Base-by-base conservation (phyloP, 2,329 filamentous ascomycete genomes). In the Neobulgaria alba region DNA sequence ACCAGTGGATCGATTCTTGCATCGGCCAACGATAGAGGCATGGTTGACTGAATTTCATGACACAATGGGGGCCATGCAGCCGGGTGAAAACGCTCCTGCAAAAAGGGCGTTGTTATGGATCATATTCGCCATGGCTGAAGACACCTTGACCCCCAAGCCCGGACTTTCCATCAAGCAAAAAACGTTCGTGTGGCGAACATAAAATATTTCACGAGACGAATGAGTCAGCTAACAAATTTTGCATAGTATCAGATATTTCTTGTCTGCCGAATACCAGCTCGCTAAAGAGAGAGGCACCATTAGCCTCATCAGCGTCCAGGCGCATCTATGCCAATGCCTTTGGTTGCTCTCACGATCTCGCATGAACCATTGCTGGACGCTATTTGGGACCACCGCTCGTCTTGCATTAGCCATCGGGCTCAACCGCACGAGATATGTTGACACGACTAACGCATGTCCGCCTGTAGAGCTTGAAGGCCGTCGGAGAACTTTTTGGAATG, bases 401-500 rank as follows among this genome's bases (percentile, higher is more conserved):
- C 64, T 78, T 2, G 62, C 69, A 0, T 65, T 67, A 2, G 65
- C 61, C 0, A 56, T 73, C 2, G 67, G 70, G 3, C 41, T 65
- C n/a, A 60, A 67, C 39, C 57, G 66, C 14, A 61, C 62, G 38
- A 4, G 20, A n/a, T 29, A 33, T 4, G 31, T 12, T 5, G 21
- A 16, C 3, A 54, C 69, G 33, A 63, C 71, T 10, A 41, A 43
- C 9, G 50, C 41, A 20, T n/a, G n/a, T n/a, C n/a, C n/a, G n/a
- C 20, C 44, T 17, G 26, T 50, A 7, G 57, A 65, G 3, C 57
- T 59, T 0, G 73, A 81, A 44, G 71, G 73, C 31, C 66, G 72
- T 1, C 72, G 72, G 42, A 63, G 77, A 5, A 67, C 71, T 0
- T 79, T 82, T 37, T 81, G 77, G 77, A 70, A 69, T 3, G 69